Evolutionary conservation across 257 asterid genomes (phyloP).

Genomic region (Primulina huaijiensis): DNA sequence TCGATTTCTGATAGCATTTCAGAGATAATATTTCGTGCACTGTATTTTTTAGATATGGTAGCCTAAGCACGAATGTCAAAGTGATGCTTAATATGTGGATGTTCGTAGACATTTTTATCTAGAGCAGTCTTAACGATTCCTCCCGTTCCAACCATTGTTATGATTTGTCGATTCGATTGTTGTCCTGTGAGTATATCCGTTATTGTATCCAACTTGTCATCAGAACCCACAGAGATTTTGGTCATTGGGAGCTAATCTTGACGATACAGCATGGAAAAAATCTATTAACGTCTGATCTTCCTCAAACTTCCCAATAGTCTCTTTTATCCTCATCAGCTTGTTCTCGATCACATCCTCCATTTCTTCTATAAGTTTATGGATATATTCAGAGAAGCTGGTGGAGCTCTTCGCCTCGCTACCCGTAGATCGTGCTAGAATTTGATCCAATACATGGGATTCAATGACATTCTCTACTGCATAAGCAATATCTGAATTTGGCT

Average conservation of each 20-base stretch:
- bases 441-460: too few species aligned
- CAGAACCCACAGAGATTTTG: neutral
- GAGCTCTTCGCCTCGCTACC: too few species aligned
- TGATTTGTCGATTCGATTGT: neutral
- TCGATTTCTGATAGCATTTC: neutral
- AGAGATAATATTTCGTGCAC: neutral
- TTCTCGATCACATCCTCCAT: neutral
- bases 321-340: neutral
- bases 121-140: constrained; percentile 21
- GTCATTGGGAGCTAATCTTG: neutral
- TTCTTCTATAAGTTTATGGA: too few species aligned
- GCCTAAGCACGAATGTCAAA: constrained; percentile 16
- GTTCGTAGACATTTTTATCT: neutral
- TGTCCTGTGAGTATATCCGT: neutral
- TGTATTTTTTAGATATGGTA: constrained; percentile 1
- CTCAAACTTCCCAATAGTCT: neutral
- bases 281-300: neutral
- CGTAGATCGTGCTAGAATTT: too few species aligned
- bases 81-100: too few species aligned
- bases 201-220: neutral
- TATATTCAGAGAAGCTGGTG: too few species aligned
- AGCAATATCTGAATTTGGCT: too few species aligned
- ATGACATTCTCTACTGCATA: too few species aligned
- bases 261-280: too few species aligned
- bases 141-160: constrained; percentile 13